Evolutionary conservation across 2,329 filamentous ascomycete genomes (phyloP).

Genomic region (Fusarium bactridioides): DNA sequence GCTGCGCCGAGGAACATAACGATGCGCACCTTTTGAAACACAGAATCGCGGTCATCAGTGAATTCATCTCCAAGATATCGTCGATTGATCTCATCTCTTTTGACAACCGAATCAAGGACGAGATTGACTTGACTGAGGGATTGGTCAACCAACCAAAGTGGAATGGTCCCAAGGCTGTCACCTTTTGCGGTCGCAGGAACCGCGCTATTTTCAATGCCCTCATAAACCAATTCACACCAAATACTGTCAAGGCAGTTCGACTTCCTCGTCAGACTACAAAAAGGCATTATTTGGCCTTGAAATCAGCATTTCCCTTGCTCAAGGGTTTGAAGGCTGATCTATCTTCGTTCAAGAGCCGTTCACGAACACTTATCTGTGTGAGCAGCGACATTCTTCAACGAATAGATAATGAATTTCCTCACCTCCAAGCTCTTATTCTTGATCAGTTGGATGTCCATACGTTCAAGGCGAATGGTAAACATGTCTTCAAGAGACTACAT

Average conservation of each 20-base stretch:
- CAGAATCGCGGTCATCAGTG: too few species aligned
- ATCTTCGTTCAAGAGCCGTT: accelerated
- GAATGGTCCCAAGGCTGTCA: too few species aligned
- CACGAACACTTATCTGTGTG: not conserved
- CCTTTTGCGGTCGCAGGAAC: accelerated
- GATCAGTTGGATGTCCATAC: not conserved
- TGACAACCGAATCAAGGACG: too few species aligned
- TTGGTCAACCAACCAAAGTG: accelerated
- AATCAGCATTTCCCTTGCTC: too few species aligned
- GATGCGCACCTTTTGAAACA: accelerated
- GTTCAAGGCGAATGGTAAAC: too few species aligned
- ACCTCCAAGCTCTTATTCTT: not conserved
- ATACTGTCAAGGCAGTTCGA: too few species aligned
- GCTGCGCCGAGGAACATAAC: accelerated
- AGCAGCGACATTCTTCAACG: too few species aligned
- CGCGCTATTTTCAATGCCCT: accelerated
- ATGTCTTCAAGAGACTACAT: too few species aligned
- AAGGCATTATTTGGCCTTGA: accelerated
- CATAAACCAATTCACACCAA: too few species aligned
- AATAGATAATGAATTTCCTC: accelerated
- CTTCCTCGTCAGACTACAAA: accelerated
- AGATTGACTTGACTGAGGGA: accelerated
- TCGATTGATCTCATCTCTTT: too few species aligned
- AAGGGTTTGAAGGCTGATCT: too few species aligned
- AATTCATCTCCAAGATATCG: accelerated